Evolutionary conservation across 371 early-diverging fungal species (phyloP).

Genomic region (Syncephalastrum sp.): DNA sequence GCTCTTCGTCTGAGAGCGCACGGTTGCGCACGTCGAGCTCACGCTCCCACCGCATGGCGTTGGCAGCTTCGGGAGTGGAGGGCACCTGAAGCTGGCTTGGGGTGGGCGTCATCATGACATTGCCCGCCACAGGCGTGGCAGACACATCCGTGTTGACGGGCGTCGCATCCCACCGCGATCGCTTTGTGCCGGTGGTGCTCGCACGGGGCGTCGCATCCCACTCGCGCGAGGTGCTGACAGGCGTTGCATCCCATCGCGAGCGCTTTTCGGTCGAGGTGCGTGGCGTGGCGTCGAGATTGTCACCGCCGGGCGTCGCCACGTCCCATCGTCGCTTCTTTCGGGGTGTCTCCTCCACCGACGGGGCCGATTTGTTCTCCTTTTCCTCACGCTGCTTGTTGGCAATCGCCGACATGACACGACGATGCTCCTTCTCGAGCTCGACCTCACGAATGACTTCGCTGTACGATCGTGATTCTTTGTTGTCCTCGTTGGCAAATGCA

Average conservation of each 20-base stretch:
- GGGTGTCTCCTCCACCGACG: slow-evolving; percentile 36
- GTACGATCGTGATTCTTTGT: slow-evolving; percentile 66
- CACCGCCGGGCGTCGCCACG: slow-evolving; percentile 69
- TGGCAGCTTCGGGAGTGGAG: slow-evolving; percentile 82
- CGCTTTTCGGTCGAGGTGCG: slow-evolving; percentile 42
- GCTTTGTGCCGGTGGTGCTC: slow-evolving; percentile 31
- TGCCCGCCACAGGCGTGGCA: slow-evolving; percentile 78
- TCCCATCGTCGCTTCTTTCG: slow-evolving; percentile 86
- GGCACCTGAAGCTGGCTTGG: slow-evolving; percentile 59
- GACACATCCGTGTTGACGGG: slow-evolving; percentile 58
- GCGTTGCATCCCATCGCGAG: slow-evolving; percentile 87
- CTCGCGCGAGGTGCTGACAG: slow-evolving; percentile 49
- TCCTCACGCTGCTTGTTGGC: slow-evolving; percentile 72
- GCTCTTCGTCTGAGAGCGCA: slow-evolving; percentile 87
- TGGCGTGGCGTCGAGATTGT: slow-evolving; percentile 69
- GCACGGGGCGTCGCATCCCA: slow-evolving; percentile 75
- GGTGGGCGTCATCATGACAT: slow-evolving; percentile 78
- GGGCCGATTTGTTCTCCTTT: slow-evolving; percentile 4
- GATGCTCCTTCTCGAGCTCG: slow-evolving; percentile 84
- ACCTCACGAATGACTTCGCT: slow-evolving; percentile 84
- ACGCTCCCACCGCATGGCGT: slow-evolving; percentile 76
- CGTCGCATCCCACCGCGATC: slow-evolving; percentile 85
- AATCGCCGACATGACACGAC: slow-evolving; percentile 64
- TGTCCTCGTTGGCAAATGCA: slow-evolving; percentile 66
- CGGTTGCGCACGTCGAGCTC: slow-evolving; percentile 88